Conservation (phyloP, 208 protist species). For the Leishmania tropica region DNA sequence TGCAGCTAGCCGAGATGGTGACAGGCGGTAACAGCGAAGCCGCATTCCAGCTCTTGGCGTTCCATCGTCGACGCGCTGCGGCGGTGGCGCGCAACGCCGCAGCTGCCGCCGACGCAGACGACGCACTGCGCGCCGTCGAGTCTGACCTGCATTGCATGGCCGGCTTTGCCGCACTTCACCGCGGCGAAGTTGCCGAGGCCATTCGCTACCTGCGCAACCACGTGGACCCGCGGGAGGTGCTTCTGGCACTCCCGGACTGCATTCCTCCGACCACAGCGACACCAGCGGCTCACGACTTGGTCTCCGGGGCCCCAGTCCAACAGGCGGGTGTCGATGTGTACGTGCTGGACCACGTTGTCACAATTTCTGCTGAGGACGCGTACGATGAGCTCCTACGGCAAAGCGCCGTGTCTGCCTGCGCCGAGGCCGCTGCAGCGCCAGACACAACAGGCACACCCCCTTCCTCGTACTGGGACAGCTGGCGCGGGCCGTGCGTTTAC, state of each 20-base stretch:
- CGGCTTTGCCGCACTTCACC: constrained; percentile 66
- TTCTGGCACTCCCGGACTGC: constrained; percentile 65
- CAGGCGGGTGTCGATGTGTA: not conserved
- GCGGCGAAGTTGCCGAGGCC: constrained; percentile 43
- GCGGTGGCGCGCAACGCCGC: not conserved
- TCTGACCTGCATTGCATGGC: constrained; percentile 70
- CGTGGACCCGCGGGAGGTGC: constrained; percentile 73
- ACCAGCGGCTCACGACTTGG: not conserved
- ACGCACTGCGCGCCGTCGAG: constrained; percentile 42
- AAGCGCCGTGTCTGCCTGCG: not conserved
- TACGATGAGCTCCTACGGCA: not conserved
- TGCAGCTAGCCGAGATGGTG: constrained; percentile 69
- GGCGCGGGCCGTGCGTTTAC: constrained; percentile 27
- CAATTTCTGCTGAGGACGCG: not conserved
- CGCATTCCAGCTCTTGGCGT: constrained; percentile 70
- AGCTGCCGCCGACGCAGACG: not conserved
- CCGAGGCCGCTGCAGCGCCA: not conserved
- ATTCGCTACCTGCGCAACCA: constrained; percentile 57
- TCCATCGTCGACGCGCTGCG: constrained; percentile 30
- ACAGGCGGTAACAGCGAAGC: constrained; percentile 45
- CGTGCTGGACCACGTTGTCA: constrained; percentile 5
- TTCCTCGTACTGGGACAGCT: constrained; percentile 24
- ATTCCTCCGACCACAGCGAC: constrained; percentile 37
- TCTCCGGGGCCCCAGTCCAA: constrained; percentile 1
- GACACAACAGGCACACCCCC: not conserved